Evolutionary conservation across 345 rosid genomes (phyloP).

Genomic region (Rhodamnia argentea): DNA sequence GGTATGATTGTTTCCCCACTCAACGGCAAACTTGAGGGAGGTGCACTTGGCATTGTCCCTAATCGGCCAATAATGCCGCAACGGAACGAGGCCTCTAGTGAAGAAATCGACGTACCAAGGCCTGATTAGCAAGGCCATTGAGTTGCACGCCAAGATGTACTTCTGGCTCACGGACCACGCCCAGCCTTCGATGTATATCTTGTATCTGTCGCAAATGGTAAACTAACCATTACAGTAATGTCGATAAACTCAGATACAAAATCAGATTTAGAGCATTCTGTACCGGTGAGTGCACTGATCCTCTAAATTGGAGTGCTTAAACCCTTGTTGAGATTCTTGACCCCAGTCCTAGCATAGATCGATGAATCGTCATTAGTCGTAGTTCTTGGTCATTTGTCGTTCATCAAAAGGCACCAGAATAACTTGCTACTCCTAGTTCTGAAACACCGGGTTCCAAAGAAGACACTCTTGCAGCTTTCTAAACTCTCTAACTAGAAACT

Average conservation of each 20-base stretch:
- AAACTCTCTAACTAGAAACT: neutral
- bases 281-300: slow-evolving; percentile 62
- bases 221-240: neutral
- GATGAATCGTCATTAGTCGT: neutral
- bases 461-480: neutral
- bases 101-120: slow-evolving; percentile 49
- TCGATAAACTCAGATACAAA: neutral
- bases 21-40: slow-evolving; percentile 53
- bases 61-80: slow-evolving; percentile 76
- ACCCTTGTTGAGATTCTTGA: slow-evolving; percentile 24
- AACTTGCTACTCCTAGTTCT: neutral
- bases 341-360: slow-evolving; percentile 30
- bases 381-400: neutral
- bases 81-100: slow-evolving; percentile 46
- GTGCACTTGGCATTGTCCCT: slow-evolving; percentile 33
- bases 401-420: neutral
- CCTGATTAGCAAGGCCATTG: slow-evolving; percentile 39
- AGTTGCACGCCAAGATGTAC: slow-evolving; percentile 69
- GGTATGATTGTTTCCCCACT: slow-evolving; percentile 57
- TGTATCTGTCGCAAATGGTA: slow-evolving; percentile 26
- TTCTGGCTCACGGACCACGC: slow-evolving; percentile 83
- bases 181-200: slow-evolving; percentile 64
- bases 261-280: neutral
- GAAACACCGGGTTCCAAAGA: neutral
- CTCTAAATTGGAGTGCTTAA: slow-evolving; percentile 32